Evolutionary conservation across 768 basidiomycete genomes (phyloP).

Genomic region (Lentinula sp.): DNA sequence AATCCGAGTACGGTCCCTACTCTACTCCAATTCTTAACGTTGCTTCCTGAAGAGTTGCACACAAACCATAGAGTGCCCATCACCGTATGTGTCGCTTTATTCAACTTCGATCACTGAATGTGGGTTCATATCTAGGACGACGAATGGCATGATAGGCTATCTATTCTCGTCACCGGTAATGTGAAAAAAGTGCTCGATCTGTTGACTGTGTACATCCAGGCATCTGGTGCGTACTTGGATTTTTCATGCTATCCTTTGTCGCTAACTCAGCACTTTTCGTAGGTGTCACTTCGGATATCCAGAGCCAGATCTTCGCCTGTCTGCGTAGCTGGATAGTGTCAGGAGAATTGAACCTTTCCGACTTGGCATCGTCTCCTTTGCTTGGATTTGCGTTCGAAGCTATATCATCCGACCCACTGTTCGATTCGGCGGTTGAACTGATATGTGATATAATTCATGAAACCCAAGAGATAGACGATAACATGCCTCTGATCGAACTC

Average conservation of each 20-base stretch:
- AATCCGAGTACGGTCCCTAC: conserved; percentile 80
- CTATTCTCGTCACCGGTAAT: conserved; percentile 59
- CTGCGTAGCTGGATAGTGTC: conserved; percentile 84
- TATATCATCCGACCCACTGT: conserved; percentile 77
- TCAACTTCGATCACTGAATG: background rate
- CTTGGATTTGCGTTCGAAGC: conserved; percentile 83
- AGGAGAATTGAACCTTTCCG: conserved; percentile 67
- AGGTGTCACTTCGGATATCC: conserved; percentile 82
- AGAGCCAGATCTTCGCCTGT: conserved; percentile 78
- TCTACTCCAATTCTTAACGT: conserved; percentile 82
- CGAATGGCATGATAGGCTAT: conserved; percentile 61
- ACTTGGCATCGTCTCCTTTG: conserved; percentile 71
- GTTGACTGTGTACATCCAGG: conserved; percentile 83
- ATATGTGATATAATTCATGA: conserved; percentile 96
- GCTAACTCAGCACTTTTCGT: background rate
- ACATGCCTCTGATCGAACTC: conserved; percentile 81
- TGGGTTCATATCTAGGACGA: conserved; percentile 49
- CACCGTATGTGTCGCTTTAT: conserved; percentile 40
- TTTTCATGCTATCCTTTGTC: background rate
- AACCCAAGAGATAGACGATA: conserved; percentile 95
- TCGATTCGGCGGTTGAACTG: conserved; percentile 88
- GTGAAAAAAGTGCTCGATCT: conserved; percentile 69
- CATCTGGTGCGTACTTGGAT: conserved; percentile 57
- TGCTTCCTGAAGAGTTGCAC: conserved; percentile 85
- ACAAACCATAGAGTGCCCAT: conserved; percentile 84